Base-by-base conservation (phyloP, 2,329 filamentous ascomycete genomes). In the Lojkania enalia region DNA sequence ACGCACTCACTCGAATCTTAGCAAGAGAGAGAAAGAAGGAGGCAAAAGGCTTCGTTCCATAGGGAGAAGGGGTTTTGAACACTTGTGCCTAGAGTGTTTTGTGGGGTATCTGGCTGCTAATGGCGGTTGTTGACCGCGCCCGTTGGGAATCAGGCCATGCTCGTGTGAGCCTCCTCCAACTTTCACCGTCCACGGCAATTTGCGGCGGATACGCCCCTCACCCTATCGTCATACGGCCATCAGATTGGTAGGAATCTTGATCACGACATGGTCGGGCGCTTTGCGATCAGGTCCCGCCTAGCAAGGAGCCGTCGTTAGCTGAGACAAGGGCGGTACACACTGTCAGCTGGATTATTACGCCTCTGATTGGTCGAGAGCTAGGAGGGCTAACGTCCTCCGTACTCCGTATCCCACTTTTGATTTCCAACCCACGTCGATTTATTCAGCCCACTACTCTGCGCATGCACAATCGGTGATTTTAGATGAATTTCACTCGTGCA, bases 101-200 rank as follows among this genome's bases (percentile, higher is more conserved):
- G 46, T 47, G 40, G 44, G 40, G 42, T 47, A 39, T 16, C 21
- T 14, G 7, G n/a, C 15, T 12, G 19, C 16, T n/a, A n/a, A n/a
- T 16, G 20, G 12, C 23, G 19, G 15, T 13, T 42, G 33, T 23
- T 11, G 11, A 14, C n/a, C 31, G n/a, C 20, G 21, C 18, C 16
- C 35, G 20, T n/a, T 20, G n/a, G 15, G 16, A 25, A 42, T 55
- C 52, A 53, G 46, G 32, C 52, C 49, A 55, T 33, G 30, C 14
- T 53, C 39, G 49, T 45, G 47, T 35, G 52, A 55, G 52, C 23
- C n/a, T 42, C 19, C 30, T 27, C 19, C 20, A 9, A 42, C 7
- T 30, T 33, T n/a, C 16, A 13, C 30, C 13, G 11, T 9, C 16
- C 9, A 30, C 48, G 44, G 44, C 44, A 47, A 19, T 44, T 47